A percentile compares a stretch with the other conserved stretches of the same genome.
These are phyloP conservation scores for Aspergillus sp. DNA, from an alignment of 2,329 filamentous ascomycete genomes.

Conservation along the genomic window DNA sequence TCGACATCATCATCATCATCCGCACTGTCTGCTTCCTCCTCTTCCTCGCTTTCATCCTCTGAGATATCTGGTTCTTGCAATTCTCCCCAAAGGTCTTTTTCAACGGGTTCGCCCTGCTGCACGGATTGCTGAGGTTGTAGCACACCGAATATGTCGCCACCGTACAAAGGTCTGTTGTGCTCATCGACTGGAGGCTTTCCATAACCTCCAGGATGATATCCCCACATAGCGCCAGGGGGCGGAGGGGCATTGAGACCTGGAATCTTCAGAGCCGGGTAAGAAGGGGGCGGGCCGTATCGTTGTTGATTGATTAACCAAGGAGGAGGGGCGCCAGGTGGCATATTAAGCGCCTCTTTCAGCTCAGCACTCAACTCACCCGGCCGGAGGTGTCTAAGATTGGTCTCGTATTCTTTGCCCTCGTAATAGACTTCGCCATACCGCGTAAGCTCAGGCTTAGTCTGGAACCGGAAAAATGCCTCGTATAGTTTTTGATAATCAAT, in stretches of 20 bases:
- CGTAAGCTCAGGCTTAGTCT: slow-evolving; percentile 92
- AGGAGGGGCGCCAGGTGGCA: slow-evolving; percentile 87
- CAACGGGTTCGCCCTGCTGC: slow-evolving; percentile 74
- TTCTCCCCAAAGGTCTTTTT: slow-evolving; percentile 89
- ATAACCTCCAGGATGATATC: slow-evolving; percentile 92
- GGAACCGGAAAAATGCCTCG: slow-evolving; percentile 96
- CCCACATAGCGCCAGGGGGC: slow-evolving; percentile 86
- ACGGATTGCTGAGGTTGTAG: slow-evolving; percentile 62
- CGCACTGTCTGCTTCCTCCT: slow-evolving; percentile 62
- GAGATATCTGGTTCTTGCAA: slow-evolving; percentile 77
- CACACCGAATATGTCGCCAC: slow-evolving; percentile 91
- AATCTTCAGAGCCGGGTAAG: slow-evolving; percentile 93
- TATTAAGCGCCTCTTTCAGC: slow-evolving; percentile 88
- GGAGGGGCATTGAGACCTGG: slow-evolving; percentile 92
- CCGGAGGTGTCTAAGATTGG: slow-evolving; percentile 84
- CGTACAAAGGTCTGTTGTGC: slow-evolving; percentile 85
- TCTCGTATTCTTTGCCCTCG: slow-evolving; percentile 97
- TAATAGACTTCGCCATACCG: slow-evolving; percentile 99
- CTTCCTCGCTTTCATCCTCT: slow-evolving; percentile 68
- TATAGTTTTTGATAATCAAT: slow-evolving; percentile 99
- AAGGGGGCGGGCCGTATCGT: slow-evolving; percentile 86
- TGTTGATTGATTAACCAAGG: slow-evolving; percentile 98
- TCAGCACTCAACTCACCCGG: slow-evolving; percentile 88
- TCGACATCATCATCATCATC: slow-evolving; percentile 61
- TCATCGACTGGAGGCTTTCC: slow-evolving; percentile 96